These are phyloP conservation scores for Trichoderma koningiopsis DNA, from an alignment of 2,329 filamentous ascomycete species.

Conservation along the genomic window DNA sequence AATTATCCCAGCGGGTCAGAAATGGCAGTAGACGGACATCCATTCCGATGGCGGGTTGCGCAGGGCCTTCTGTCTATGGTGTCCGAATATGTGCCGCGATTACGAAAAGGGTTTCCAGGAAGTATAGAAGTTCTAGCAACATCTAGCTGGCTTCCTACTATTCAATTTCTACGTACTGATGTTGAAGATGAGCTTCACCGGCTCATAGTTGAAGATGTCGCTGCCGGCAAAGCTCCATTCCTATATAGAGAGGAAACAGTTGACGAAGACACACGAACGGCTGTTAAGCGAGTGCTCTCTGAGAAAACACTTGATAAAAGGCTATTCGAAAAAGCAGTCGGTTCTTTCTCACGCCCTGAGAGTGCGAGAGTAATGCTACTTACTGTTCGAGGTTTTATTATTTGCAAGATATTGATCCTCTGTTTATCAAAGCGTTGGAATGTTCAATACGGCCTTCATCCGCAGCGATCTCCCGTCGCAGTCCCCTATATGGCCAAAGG, in stretches of 20 bases:
- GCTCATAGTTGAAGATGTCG: constrained; percentile 47
- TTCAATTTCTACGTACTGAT: constrained; percentile 56
- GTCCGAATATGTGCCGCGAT: constrained; percentile 39
- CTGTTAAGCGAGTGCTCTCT: constrained; percentile 8
- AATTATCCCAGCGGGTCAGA: constrained; percentile 59
- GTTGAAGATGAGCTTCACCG: constrained; percentile 48
- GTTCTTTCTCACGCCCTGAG: background rate
- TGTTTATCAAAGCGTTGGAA: constrained; percentile 66
- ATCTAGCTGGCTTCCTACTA: constrained; percentile 52
- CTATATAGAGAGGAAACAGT: background rate
- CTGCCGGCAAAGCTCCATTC: constrained; percentile 31
- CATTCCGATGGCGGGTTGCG: constrained; percentile 52
- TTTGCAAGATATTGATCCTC: constrained; percentile 53
- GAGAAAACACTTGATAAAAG: background rate
- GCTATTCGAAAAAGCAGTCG: background rate
- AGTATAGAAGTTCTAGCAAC: constrained; percentile 52
- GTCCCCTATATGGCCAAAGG: constrained; percentile 47
- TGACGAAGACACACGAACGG: constrained; percentile 25
- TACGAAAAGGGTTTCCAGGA: constrained; percentile 43
- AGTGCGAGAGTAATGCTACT: constrained; percentile 3
- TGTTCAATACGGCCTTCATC: constrained; percentile 64
- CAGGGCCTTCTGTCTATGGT: constrained; percentile 47
- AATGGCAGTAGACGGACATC: constrained; percentile 53
- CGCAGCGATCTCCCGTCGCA: constrained; percentile 61
- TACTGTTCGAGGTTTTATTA: constrained; percentile 11